These are phyloP conservation scores for Cordyceps fumosorosea DNA, from an alignment of 2,329 filamentous ascomycete species.

Conservation along the genomic window DNA sequence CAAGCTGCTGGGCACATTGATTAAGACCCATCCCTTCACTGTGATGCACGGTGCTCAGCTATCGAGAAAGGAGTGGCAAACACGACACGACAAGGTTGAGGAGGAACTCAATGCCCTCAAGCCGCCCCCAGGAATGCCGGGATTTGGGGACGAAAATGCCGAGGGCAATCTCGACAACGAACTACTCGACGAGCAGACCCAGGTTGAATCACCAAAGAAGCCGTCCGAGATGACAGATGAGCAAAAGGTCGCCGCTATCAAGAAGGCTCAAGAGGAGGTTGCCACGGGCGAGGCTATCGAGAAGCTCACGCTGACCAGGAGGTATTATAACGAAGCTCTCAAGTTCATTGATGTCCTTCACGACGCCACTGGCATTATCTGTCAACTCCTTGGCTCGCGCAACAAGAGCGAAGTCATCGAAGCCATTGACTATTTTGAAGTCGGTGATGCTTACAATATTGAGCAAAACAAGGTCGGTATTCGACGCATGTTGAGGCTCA, in stretches of 20 bases:
- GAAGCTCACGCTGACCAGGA: constrained; percentile 77
- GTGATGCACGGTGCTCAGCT: constrained; percentile 86
- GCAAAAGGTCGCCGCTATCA: constrained; percentile 63
- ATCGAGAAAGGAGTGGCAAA: constrained; percentile 77
- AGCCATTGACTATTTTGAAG: constrained; percentile 96
- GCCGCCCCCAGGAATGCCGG: constrained; percentile 66
- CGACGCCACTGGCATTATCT: constrained; percentile 70
- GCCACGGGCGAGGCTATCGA: constrained; percentile 83
- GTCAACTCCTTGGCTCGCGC: constrained; percentile 82
- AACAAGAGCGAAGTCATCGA: constrained; percentile 99
- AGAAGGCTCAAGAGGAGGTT: constrained; percentile 78
- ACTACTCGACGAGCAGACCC: constrained; percentile 82
- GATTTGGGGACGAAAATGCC: constrained; percentile 52
- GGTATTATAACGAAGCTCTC: constrained; percentile 90
- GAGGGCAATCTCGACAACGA: constrained; percentile 68
- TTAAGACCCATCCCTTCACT: constrained; percentile 91
- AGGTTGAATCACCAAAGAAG: constrained; percentile 65
- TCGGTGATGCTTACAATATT: constrained; percentile 92
- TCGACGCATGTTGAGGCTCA: constrained; percentile 88
- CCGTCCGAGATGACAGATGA: constrained; percentile 67
- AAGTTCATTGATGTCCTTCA: constrained; percentile 91
- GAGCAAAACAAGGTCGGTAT: constrained; percentile 91
- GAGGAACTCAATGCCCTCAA: constrained; percentile 73
- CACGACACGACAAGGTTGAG: constrained; percentile 74
- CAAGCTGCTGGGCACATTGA: constrained; percentile 78